Conservation (phyloP, 495 filamentous ascomycete genomes). For the Annulohypoxylon maeteangense region DNA sequence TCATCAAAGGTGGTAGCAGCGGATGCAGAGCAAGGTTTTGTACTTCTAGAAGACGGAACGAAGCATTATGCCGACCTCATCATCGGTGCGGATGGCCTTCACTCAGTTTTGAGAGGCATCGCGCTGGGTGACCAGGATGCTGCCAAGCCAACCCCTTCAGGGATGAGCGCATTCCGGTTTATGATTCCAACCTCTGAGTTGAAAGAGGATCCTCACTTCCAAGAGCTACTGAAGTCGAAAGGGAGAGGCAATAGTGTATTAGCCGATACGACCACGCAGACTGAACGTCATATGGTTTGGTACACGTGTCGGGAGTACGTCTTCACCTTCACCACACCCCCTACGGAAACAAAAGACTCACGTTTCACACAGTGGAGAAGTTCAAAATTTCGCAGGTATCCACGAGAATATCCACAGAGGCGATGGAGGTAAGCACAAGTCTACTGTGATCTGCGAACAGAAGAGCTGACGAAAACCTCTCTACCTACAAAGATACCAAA, state of each 20-base stretch:
- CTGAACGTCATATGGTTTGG: slow-evolving; percentile 49
- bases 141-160: slow-evolving; percentile 37
- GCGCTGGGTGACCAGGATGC: slow-evolving; percentile 41
- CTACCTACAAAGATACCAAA: slow-evolving; percentile 26
- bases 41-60: slow-evolving; percentile 52
- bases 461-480: slow-evolving; percentile 13
- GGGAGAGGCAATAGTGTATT: slow-evolving; percentile 46
- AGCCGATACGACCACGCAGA: slow-evolving; percentile 32
- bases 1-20: slow-evolving; percentile 26
- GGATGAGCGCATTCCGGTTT: slow-evolving; percentile 57
- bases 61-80: slow-evolving; percentile 55
- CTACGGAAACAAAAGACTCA: neutral
- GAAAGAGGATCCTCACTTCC: slow-evolving; percentile 48
- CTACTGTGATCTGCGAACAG: neutral
- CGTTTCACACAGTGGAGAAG: slow-evolving; percentile 38
- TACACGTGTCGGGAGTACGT: slow-evolving; percentile 57
- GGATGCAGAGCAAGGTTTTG: slow-evolving; percentile 51
- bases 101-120: slow-evolving; percentile 46
- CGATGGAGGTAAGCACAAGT: slow-evolving; percentile 4
- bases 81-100: slow-evolving; percentile 62
- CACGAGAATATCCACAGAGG: slow-evolving; percentile 36
- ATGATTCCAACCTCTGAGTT: slow-evolving; percentile 54
- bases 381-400: slow-evolving; percentile 57
- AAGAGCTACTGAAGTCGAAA: slow-evolving; percentile 43
- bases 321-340: neutral